Evolutionary conservation across 768 basidiomycete species (phyloP), one percentile per base, ranked within the genome.

Genomic region (Calocera cornea): DNA sequence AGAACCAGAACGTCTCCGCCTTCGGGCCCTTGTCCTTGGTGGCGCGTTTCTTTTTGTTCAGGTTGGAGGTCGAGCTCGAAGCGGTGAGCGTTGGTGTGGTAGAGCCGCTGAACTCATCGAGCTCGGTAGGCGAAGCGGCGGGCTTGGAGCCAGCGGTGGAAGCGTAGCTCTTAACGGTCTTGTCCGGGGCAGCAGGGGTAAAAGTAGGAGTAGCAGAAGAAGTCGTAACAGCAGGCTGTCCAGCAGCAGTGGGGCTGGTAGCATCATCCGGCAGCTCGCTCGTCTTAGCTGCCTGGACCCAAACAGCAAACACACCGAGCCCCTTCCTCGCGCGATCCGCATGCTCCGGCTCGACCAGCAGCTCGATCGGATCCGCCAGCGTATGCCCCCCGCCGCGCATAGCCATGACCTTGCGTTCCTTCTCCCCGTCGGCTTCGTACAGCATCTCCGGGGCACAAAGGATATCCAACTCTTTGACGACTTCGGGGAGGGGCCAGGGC

Each of bases 291-390:
- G 54, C 78, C 76, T 91, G 87, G 24, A 89, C 83, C 83, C 85
- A 90, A 54, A 84, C 83, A 22, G 83, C 87, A 2, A 81, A 82
- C 16, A 90, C 70, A 0, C 85, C 86, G 78, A 89, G 81, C 2
- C 87, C 86, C 3, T 79, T 76, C 2, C 73, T 71, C 40, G 88
- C 71, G 40, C 76, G 75, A 1, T 81, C 77, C 8, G 82, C 73
- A 0, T 79, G 71, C 7, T 75, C 75, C 5, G 82, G 80, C 41
- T 82, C 79, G 14, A 89, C 76, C 24, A 88, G 79, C 11, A 89
- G 77, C 17, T 79, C 81, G 72, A 91, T 87, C 38, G 78, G 80
- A 68, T 89, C 86, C 67, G 78, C 80, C 63, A 78, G 76, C 29
- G 69, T 14, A 68, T 71, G 71, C 69, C 86, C 77, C 12, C 34